Evolutionary conservation across 495 filamentous ascomycete species (phyloP).

Genomic region (Daldinia grandis): DNA sequence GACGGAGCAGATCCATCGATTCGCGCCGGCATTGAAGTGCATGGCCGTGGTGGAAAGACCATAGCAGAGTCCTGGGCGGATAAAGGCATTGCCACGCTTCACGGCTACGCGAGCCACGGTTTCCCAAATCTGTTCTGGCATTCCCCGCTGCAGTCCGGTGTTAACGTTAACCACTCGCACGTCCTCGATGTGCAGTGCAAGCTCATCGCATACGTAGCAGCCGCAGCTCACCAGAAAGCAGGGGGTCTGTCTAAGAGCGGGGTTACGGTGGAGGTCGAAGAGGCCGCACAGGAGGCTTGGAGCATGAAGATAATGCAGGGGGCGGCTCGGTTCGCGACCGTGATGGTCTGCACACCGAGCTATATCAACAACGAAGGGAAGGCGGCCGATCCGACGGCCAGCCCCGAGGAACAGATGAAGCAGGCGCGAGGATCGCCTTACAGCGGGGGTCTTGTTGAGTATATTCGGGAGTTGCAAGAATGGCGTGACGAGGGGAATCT

Average conservation of each 20-base stretch:
- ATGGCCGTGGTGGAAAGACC: conserved; percentile 52
- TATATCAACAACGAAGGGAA: conserved; percentile 63
- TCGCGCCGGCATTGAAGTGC: conserved; percentile 50
- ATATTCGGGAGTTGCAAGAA: conserved; percentile 49
- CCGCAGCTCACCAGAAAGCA: conserved; percentile 49
- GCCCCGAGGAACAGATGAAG: conserved; percentile 47
- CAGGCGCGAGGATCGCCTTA: conserved; percentile 35
- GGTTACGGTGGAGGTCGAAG: conserved; percentile 53
- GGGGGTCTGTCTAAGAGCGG: conserved; percentile 32
- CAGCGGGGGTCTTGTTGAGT: conserved; percentile 46
- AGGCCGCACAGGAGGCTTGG: conserved; percentile 59
- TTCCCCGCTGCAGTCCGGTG: conserved; percentile 50
- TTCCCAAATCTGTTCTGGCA: conserved; percentile 66
- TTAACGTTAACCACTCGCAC: conserved; percentile 54
- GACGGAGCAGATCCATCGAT: conserved; percentile 46
- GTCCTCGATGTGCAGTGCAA: conserved; percentile 50
- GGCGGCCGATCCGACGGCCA: conserved; percentile 14
- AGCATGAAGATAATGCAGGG: conserved; percentile 50
- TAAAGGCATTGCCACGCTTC: conserved; percentile 53
- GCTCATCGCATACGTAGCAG: conserved; percentile 59
- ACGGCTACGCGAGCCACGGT: conserved; percentile 54
- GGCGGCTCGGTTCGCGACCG: conserved; percentile 49
- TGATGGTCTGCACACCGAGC: conserved; percentile 63
- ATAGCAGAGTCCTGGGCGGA: conserved; percentile 55
- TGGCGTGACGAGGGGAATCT: conserved; percentile 49